phyloP scores from a whole-genome alignment of 2,329 filamentous ascomycete species.

The Monosporascus sp. region DNA sequence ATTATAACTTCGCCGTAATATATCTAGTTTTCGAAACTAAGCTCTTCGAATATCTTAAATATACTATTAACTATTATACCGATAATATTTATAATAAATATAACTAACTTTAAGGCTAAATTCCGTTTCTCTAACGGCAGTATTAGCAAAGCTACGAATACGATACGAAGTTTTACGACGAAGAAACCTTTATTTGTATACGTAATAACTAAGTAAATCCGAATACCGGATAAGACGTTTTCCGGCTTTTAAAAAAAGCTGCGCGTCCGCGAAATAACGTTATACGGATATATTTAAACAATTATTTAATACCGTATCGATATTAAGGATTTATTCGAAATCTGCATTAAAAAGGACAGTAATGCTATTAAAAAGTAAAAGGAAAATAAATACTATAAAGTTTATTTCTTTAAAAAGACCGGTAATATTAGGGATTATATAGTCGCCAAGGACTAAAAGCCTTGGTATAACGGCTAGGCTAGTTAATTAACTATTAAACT shows the following conservation, averaged over 20 bases:
- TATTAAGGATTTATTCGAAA: conserved; percentile 29
- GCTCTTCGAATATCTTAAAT: conserved; percentile 32
- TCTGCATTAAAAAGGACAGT: conserved; percentile 18
- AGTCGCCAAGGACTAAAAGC: too few species aligned
- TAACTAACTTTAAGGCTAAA: conserved; percentile 29
- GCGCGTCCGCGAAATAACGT: conserved; percentile 21
- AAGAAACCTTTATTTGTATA: conserved; percentile 13
- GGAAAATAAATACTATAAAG: conserved; percentile 29
- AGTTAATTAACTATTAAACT: too few species aligned
- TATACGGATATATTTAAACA: conserved; percentile 23
- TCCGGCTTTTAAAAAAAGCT: conserved; percentile 14
- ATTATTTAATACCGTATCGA: conserved; percentile 30
- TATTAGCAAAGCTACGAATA: conserved; percentile 26
- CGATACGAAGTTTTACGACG: conserved; percentile 17
- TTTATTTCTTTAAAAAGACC: conserved; percentile 30
- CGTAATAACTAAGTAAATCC: conserved; percentile 16
- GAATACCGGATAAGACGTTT: conserved; percentile 16
- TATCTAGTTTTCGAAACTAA: conserved; percentile 33
- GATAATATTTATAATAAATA: conserved; percentile 26
- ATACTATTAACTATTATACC: conserved; percentile 24
- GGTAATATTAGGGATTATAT: too few species aligned
- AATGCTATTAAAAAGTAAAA: too few species aligned
- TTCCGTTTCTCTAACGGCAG: conserved; percentile 38
- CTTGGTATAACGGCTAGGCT: too few species aligned
- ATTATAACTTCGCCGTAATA: conserved; percentile 34